Conservation (phyloP, 495 filamentous ascomycete species). For the Xylona heveae region DNA sequence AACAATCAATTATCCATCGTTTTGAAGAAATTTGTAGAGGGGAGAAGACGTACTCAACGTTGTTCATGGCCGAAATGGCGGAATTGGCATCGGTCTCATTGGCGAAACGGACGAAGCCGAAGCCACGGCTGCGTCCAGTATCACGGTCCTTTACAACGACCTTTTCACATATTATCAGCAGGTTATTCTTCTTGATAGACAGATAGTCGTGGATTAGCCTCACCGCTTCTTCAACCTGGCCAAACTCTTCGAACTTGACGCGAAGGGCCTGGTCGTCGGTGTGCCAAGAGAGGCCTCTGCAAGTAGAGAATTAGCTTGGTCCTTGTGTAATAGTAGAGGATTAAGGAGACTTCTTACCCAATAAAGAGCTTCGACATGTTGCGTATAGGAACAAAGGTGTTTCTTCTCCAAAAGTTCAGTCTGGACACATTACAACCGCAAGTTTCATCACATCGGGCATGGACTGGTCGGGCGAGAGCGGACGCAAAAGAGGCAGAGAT, state of each 20-base stretch:
- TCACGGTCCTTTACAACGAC: slow-evolving; percentile 96
- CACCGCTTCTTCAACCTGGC: slow-evolving; percentile 23
- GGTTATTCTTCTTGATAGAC: background rate
- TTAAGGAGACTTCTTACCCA: slow-evolving; percentile 14
- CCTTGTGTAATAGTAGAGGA: background rate
- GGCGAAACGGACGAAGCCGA: slow-evolving; percentile 83
- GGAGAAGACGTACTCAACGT: slow-evolving; percentile 51
- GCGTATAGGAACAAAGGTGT: too few species aligned
- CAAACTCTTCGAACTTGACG: slow-evolving; percentile 25
- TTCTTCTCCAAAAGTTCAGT: too few species aligned
- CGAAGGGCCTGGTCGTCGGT: slow-evolving; percentile 24
- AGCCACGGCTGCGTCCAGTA: slow-evolving; percentile 86
- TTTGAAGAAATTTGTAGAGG: slow-evolving; percentile 1
- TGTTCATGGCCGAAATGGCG: slow-evolving; percentile 76
- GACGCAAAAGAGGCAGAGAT: too few species aligned
- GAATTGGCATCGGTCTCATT: slow-evolving; percentile 63
- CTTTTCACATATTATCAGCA: slow-evolving; percentile 21
- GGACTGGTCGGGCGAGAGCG: too few species aligned
- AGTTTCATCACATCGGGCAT: too few species aligned
- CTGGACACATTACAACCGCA: too few species aligned
- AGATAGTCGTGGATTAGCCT: slow-evolving; percentile 5
- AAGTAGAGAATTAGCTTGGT: slow-evolving; percentile 3
- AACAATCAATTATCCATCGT: slow-evolving; percentile 3
- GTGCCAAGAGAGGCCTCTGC: slow-evolving; percentile 25
- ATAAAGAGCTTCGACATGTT: slow-evolving; percentile 26